Evolutionary conservation across 768 basidiomycete genomes (phyloP).

Genomic region (Cystoderma amianthinum): DNA sequence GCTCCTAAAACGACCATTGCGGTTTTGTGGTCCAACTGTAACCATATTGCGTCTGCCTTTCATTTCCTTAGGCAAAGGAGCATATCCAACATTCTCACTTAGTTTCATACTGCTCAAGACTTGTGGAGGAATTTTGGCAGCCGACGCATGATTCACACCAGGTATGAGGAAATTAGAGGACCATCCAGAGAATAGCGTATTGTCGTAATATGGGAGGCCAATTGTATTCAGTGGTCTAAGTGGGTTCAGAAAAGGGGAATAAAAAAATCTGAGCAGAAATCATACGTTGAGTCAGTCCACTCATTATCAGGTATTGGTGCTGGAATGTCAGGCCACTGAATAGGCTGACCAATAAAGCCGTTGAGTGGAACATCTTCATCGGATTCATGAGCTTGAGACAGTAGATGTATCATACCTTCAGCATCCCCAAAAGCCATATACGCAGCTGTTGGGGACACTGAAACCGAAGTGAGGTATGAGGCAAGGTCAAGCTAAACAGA

Average conservation of each 20-base stretch:
- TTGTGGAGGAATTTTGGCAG: conserved; percentile 72
- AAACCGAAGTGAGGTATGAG: conserved; percentile 72
- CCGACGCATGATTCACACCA: conserved; percentile 51
- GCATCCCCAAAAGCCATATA: conserved; percentile 92
- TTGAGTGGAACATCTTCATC: conserved; percentile 68
- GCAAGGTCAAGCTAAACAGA: conserved; percentile 52
- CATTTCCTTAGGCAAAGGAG: conserved; percentile 79
- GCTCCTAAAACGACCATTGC: conserved; percentile 77
- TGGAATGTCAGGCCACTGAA: conserved; percentile 78
- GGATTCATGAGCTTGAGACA: conserved; percentile 60
- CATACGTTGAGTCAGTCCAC: conserved; percentile 84
- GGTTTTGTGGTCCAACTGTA: conserved; percentile 40
- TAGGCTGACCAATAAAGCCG: conserved; percentile 80
- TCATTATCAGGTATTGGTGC: conserved; percentile 62
- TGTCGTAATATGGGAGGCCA: conserved; percentile 81
- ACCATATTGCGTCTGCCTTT: conserved; percentile 80
- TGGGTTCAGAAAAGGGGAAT: neutral
- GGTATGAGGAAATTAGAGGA: conserved; percentile 33
- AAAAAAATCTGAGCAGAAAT: conserved; percentile 2
- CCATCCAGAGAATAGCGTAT: conserved; percentile 71
- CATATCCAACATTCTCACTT: conserved; percentile 89
- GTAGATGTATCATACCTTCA: conserved; percentile 75
- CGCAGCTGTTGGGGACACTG: conserved; percentile 81
- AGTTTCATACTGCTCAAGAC: conserved; percentile 74
- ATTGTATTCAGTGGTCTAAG: conserved; percentile 80